Base-by-base conservation (phyloP, 2,329 filamentous ascomycete species). In the Beauveria sp. region DNA sequence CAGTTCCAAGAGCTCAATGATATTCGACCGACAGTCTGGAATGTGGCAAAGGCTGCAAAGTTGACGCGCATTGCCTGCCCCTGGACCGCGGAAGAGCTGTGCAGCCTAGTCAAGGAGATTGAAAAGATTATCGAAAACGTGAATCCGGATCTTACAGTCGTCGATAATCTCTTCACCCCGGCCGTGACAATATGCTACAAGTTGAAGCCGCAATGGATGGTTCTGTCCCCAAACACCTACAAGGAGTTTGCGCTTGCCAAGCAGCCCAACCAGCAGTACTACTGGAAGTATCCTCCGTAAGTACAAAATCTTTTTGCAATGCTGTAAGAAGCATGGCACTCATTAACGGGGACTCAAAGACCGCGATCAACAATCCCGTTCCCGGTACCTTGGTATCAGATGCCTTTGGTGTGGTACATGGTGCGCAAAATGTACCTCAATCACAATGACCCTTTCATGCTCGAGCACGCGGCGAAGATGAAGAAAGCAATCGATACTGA, bases 91-190 rank as follows among this genome's bases (percentile, higher is more conserved):
- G 47, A 46, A 14, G 50, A 65, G 50, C 52, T 63, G 16, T 58
- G 52, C 20, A 8, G 43, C 5, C 24, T 62, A 14, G 61, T 57
- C 6, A 49, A 30, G 14, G 50, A 63, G 20, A 60, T 63, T 3
- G 55, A 53, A n/a, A 38, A 43, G 1, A 20, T 62, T 20, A 52
- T 63, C 4, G 38, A 57, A 12, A 20, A 63, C n/a, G 34, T 63
- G 16, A n/a, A 26, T 6, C 59, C 63, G 5, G 62, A 63, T 18
- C 3, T 65, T 8, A 51, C 57, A 1, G 38, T 65, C 26, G 59
- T 63, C 1, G 60, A 65, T 5, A 63, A 65, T 47, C 60, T 63
- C 20, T 62, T 65, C 24, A 62, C 62, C 0, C 62, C 63, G 3
- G 62, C 56, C 14, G 34, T 65, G 50, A 65, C 62, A 0, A 52